Base-by-base conservation (phyloP, 768 basidiomycete genomes). In the Nidularia pulvinata region DNA sequence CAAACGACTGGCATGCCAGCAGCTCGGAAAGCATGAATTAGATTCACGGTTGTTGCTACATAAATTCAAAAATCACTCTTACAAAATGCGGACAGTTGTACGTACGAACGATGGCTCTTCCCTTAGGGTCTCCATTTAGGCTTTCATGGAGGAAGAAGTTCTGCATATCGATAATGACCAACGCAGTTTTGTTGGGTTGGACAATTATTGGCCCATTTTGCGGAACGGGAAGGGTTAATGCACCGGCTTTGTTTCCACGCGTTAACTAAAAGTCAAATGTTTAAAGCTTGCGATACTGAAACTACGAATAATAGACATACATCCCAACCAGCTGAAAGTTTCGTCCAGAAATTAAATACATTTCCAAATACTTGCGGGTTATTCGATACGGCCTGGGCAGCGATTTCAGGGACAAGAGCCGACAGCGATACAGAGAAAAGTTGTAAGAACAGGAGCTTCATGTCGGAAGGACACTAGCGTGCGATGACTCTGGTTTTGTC, bases 131-230 rank as follows among this genome's bases (percentile, higher is more conserved):
- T 7, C 66, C 68, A 7, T 60, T 55, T 6, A 69, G 53, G 48
- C 63, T 65, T 46, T 63, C 63, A 56, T 70, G 67, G 39, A 69
- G 52, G 54, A 67, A 70, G 50, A 65, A 66, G 50, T 68, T 70
- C 33, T 70, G 69, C 69, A 70, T 70, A 51, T 70, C 69, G 25
- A 70, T 70, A 32, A 70, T 70, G 9, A 70, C 67, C 13, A 70
- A 56, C 3, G 69, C 69, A n/a, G 63, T 58, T n/a, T 60, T 58
- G 49, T 65, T 65, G 1, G 69, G 66, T 33, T 68, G 65, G 33
- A 70, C 61, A 2, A 54, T 55, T 9, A 70, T 65, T 2, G 64
- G 61, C 14, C 69, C 62, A 48, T 58, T 56, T 6, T 51, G 33
- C 6, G 65, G 62, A 52, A 67, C 57, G 33, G 68, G 57, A 13